Evolutionary conservation across 257 asterid genomes (phyloP), one percentile per base, ranked within the genome.

Genomic region (Cordia subcordata): DNA sequence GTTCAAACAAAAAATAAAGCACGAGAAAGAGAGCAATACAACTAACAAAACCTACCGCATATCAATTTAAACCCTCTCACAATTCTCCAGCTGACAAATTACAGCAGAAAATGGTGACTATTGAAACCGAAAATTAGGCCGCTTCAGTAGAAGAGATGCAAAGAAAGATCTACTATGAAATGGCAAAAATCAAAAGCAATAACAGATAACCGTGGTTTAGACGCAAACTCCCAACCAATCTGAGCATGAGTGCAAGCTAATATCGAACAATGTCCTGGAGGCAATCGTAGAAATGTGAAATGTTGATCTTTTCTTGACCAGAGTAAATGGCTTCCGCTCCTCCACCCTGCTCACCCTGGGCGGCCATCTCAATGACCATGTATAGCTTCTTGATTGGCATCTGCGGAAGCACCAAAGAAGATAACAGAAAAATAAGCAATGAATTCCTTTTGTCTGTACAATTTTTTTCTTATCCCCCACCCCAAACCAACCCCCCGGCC

Each of bases 291-390:
- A 93, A 93, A 77, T 86, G 94, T 10, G 81, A 50, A 20, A 84
- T 79, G 40, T 83, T 68, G 60, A 92, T 88, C 91, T 88, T 88
- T 63, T 80, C 77, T 72, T 78, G 68, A 35, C 99, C 97, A 5
- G 95, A 75, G 58, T 77, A 92, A 60, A 92, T 73, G 45, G 87
- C 89, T 62, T 86, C 96, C 10, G 95, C 94, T 63, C 81, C 78
- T 62, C 97, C 97, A 53, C 99, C 99, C 0, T 63, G 71, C 77
- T 86, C 96, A 18, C 97, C 99, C 67, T 89, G 97, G 57, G 96
- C 96, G 17, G 99, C 96, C 96, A 93, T 93, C 70, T 93, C 95
- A 20, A 93, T 75, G n/a, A 89, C 94, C 91, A 87, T 79, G 71
- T 84, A 93, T 3, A 89, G 79, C 80, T 83, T 93, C 77, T 93